These are phyloP conservation scores for Glycyrrhiza uralensis DNA, from an alignment of 306 rosid genomes.

Conservation along the genomic window DNA sequence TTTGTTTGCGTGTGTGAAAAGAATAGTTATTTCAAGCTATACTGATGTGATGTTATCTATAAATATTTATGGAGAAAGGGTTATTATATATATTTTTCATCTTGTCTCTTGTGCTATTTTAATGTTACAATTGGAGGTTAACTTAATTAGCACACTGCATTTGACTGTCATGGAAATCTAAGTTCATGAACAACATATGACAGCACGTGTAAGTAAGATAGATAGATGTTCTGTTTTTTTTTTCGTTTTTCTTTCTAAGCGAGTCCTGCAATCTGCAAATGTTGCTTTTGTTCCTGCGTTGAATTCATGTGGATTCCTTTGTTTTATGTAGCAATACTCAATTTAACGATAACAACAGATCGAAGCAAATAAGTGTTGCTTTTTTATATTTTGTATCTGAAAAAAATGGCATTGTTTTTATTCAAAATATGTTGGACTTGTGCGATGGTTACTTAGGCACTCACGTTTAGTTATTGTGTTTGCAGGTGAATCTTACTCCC, in stretches of 20 bases:
- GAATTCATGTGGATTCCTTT: neutral
- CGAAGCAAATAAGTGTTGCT: neutral
- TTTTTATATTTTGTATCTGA: neutral
- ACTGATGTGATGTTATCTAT: neutral
- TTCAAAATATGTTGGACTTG: slow-evolving; percentile 1
- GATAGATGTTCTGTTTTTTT: neutral
- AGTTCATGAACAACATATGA: neutral
- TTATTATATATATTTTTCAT: too few relatives aligned
- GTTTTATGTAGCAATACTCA: neutral
- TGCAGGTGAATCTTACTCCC: neutral
- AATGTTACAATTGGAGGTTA: neutral
- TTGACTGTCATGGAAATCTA: neutral
- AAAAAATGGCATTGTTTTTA: neutral
- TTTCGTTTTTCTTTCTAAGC: too few relatives aligned
- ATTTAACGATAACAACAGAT: neutral
- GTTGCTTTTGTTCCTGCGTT: neutral
- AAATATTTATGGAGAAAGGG: neutral
- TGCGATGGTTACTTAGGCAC: neutral
- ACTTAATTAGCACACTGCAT: neutral
- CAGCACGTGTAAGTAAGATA: neutral
- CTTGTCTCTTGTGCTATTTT: neutral
- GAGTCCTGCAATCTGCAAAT: neutral
- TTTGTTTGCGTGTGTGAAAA: too few relatives aligned
- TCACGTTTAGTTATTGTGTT: neutral
- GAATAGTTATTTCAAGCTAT: neutral